Percentiles rank a stretch among this genome's conserved stretches.
These are phyloP conservation scores for Bretschneidera sinensis DNA, from an alignment of 345 rosid species.

Conservation along the genomic window DNA sequence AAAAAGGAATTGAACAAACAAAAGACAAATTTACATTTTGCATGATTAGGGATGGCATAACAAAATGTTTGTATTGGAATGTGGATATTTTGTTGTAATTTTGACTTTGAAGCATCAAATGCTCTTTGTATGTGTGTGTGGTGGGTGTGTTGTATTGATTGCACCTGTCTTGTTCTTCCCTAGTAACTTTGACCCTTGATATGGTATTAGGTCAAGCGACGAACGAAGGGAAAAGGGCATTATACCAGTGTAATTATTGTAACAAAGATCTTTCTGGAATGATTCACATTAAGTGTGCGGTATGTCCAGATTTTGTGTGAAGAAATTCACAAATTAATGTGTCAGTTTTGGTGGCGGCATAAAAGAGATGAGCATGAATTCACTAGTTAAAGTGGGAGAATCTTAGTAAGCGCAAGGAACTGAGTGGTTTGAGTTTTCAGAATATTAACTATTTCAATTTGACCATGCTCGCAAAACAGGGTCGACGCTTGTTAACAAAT, in stretches of 20 bases:
- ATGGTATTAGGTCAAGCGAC: slow-evolving; percentile 32
- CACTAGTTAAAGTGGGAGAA: too few relatives aligned
- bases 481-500: too few relatives aligned
- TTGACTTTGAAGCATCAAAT: too few relatives aligned
- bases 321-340: too few relatives aligned
- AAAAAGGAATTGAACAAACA: too few relatives aligned
- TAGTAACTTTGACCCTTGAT: slow-evolving; percentile 9
- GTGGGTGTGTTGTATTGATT: not conserved
- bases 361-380: too few relatives aligned
- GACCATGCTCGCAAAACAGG: too few relatives aligned
- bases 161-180: slow-evolving; percentile 1
- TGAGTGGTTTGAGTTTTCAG: too few relatives aligned
- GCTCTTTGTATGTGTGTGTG: not conserved
- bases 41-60: not conserved
- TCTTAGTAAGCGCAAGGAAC: too few relatives aligned
- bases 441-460: too few relatives aligned
- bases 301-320: slow-evolving; percentile 83
- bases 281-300: slow-evolving; percentile 81
- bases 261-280: slow-evolving; percentile 78
- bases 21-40: not conserved
- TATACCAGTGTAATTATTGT: slow-evolving; percentile 90
- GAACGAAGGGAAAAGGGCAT: slow-evolving; percentile 44
- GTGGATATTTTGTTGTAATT: not conserved
- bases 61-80: not conserved
- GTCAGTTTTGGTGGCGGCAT: too few relatives aligned